These are phyloP conservation scores for Panicum hallii DNA, from an alignment of 202 grass and related monocot species.

Conservation along the genomic window DNA sequence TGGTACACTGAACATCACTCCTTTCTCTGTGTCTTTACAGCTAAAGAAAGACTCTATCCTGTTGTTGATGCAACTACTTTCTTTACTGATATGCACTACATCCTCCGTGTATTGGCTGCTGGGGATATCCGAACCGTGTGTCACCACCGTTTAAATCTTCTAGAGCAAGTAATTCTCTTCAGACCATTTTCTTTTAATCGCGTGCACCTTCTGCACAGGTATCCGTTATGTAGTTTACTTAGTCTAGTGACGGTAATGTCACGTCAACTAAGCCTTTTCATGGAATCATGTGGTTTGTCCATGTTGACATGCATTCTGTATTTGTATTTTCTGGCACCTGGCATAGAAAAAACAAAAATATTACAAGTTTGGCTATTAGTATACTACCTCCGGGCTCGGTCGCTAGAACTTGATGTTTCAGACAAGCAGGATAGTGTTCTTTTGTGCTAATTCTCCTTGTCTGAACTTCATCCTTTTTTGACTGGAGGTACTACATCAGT, in stretches of 20 bases:
- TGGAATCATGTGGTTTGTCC: not conserved
- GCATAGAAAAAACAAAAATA: not conserved
- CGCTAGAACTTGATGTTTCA: too few relatives aligned
- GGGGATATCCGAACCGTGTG: constrained; percentile 95
- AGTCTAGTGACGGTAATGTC: not conserved
- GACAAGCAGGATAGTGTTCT: too few relatives aligned
- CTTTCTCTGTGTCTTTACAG: constrained; percentile 58
- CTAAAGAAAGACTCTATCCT: constrained; percentile 76
- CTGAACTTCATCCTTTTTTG: too few relatives aligned
- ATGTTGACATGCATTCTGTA: not conserved
- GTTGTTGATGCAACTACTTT: constrained; percentile 92
- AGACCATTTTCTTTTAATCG: constrained; percentile 10
- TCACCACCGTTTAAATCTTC: constrained; percentile 85
- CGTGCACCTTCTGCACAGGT: constrained; percentile 12
- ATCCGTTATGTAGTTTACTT: not conserved
- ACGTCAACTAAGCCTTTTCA: not conserved
- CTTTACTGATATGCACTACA: constrained; percentile 96
- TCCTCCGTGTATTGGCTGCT: constrained; percentile 85
- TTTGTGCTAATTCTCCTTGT: too few relatives aligned
- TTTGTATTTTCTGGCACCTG: not conserved
- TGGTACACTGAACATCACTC: constrained; percentile 15
- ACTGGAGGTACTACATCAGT: too few relatives aligned
- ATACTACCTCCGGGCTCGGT: too few relatives aligned
- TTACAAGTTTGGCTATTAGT: not conserved
- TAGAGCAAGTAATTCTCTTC: constrained; percentile 77